Evolutionary conservation across 306 rosid species (phyloP).

Genomic region (Vachellia collinsii): DNA sequence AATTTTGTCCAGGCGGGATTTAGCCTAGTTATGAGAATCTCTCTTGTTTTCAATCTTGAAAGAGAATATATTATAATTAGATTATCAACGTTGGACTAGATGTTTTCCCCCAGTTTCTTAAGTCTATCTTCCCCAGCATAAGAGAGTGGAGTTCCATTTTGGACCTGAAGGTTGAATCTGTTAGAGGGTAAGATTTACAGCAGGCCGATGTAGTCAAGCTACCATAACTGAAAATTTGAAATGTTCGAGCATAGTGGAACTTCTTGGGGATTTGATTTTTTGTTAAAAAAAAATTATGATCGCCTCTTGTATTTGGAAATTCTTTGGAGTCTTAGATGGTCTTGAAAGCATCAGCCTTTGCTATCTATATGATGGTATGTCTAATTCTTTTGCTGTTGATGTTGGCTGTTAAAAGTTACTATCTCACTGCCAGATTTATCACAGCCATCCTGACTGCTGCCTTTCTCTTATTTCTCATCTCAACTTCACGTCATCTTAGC

Average conservation of each 20-base stretch:
- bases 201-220: conserved; percentile 8
- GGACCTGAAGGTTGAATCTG: not conserved
- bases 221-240: not conserved
- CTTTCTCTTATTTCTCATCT: conserved; percentile 11
- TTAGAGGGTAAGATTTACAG: conserved; percentile 1
- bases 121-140: not conserved
- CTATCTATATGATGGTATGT: not conserved
- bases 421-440: not conserved
- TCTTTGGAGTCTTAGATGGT: not conserved
- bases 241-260: not conserved
- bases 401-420: not conserved
- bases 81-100: not conserved
- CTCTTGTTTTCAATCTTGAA: not conserved
- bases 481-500: not conserved
- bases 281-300: not conserved
- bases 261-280: not conserved
- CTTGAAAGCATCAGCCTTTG: not conserved
- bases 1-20: not conserved
- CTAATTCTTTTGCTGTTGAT: not conserved
- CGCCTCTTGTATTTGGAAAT: not conserved
- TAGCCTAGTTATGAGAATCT: not conserved
- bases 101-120: not conserved
- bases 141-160: not conserved
- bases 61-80: not conserved
- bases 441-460: conserved; percentile 9